A percentile compares a stretch with the other conserved stretches of the same genome.
Evolutionary conservation across 176 grass and related monocot genomes (phyloP).

Genomic region (Musa beccarii): DNA sequence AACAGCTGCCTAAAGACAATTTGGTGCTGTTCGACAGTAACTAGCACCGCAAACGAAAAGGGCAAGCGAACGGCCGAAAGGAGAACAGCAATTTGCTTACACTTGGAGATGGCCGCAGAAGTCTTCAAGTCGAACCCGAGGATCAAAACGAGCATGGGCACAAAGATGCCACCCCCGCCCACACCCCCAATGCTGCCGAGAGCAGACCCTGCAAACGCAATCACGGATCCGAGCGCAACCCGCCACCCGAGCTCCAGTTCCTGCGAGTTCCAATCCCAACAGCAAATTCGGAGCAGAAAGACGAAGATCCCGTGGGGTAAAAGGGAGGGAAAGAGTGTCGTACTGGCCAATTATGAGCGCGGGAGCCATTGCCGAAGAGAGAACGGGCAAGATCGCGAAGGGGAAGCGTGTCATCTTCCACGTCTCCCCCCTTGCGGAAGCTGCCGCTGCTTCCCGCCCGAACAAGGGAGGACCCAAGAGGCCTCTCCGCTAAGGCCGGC

Average conservation of each 20-base stretch:
- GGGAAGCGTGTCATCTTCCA: not conserved
- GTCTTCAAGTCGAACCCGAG: conserved; percentile 12
- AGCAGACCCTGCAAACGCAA: conserved; percentile 1
- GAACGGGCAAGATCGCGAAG: not conserved
- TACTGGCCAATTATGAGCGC: not conserved
- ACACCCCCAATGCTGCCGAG: conserved; percentile 13
- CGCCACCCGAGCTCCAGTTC: conserved; percentile 10
- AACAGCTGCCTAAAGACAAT: too few relatives aligned
- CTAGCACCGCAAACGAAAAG: not conserved
- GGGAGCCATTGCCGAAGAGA: not conserved
- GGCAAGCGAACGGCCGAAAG: not conserved
- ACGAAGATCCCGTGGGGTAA: too few relatives aligned
- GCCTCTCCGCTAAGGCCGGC: not conserved
- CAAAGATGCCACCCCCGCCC: conserved; percentile 13
- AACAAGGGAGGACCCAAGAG: not conserved
- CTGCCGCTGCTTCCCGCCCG: not conserved
- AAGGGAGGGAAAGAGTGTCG: not conserved
- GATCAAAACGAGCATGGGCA: conserved; percentile 11
- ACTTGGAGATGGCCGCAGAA: conserved; percentile 16
- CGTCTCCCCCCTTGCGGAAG: not conserved
- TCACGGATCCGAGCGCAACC: conserved; percentile 5
- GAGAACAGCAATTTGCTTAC: not conserved
- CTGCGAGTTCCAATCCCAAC: not conserved
- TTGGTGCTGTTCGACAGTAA: not conserved
- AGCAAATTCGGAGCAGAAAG: not conserved